These are phyloP conservation scores for Gigaspora rosea DNA, from an alignment of 192 early-diverging fungal species.

Conservation along the genomic window DNA sequence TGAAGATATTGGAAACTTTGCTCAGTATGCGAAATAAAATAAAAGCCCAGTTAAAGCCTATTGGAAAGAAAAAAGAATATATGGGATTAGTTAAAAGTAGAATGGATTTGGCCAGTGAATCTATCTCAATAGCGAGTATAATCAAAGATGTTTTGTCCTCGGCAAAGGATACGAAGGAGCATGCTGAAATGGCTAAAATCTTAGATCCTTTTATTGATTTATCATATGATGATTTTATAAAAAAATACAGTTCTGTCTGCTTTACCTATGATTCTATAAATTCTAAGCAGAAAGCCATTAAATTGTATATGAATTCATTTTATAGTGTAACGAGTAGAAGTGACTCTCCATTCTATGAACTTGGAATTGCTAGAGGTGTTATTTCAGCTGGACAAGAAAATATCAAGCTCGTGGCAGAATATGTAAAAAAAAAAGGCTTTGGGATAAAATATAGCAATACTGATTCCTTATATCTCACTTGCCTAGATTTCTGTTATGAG, in stretches of 20 bases:
- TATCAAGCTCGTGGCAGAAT: slow-evolving; percentile 10
- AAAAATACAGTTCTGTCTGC: background rate
- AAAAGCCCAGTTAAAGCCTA: background rate
- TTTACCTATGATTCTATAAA: background rate
- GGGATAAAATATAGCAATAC: background rate
- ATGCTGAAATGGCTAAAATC: no score
- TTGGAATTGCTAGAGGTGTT: background rate
- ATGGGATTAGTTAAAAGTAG: no score
- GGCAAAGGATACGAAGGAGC: no score
- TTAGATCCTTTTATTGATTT: no score
- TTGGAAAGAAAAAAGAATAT: no score
- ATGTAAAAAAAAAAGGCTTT: background rate
- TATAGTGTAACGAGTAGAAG: background rate
- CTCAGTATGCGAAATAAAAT: background rate
- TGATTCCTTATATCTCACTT: slow-evolving; percentile 1
- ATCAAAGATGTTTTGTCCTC: no score
- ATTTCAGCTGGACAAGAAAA: background rate
- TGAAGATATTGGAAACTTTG: no score
- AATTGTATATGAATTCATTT: slow-evolving; percentile 26
- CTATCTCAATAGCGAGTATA: no score
- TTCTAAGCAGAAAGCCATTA: background rate
- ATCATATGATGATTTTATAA: no score
- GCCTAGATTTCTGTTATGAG: background rate
- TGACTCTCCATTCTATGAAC: background rate
- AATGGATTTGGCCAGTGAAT: no score